Base-by-base conservation (phyloP, 2,329 filamentous ascomycete genomes). In the Colletotrichum lentis region DNA sequence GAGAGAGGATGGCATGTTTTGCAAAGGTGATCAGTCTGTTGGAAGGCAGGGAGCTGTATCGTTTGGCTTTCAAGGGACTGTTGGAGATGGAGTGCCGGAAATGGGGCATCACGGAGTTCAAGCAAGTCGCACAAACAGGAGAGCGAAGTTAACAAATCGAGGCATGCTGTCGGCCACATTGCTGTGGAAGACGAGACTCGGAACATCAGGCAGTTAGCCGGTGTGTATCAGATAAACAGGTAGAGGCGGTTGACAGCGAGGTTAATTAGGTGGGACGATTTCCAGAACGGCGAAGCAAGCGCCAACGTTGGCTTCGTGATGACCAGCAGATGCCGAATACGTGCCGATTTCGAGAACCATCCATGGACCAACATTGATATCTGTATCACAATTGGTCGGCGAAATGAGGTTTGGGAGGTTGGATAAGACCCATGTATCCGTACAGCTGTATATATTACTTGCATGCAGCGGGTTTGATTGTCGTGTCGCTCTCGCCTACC, bases 371-470 rank as follows among this genome's bases (percentile, higher is more conserved):
- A 41, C 35, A n/a, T 54, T 41, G 12, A 31, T 24, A 60, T 46
- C 39, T 53, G 46, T 16, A 41, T 46, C 11, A 55, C n/a, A 27
- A 14, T 11, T 67, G 44, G 52, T 57, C 57, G 64, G 59, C 5
- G 44, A 37, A n/a, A 46, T 24, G 12, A 31, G 5, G 3, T 2
- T 27, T 44, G 41, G 6, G 18, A 20, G n/a, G 14, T 14, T 31
- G 44, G 31, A 39, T 54, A 24, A 35, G 5, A 18, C 4, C 12
- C 4, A 50, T 31, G 59, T 47, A 27, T n/a, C n/a, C n/a, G n/a
- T n/a, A n/a, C 14, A 46, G 53, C 61, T 58, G 54, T 49, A 60
- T 47, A 60, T 47, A 64, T 64, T 39, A 67, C 22, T 63, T 64
- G 64, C 64, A 59, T 44, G 53, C n/a, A 27, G 53, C 43, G 24